Evolutionary conservation across 2,329 filamentous ascomycete species (phyloP).

Genomic region (Colletotrichum liriopes): DNA sequence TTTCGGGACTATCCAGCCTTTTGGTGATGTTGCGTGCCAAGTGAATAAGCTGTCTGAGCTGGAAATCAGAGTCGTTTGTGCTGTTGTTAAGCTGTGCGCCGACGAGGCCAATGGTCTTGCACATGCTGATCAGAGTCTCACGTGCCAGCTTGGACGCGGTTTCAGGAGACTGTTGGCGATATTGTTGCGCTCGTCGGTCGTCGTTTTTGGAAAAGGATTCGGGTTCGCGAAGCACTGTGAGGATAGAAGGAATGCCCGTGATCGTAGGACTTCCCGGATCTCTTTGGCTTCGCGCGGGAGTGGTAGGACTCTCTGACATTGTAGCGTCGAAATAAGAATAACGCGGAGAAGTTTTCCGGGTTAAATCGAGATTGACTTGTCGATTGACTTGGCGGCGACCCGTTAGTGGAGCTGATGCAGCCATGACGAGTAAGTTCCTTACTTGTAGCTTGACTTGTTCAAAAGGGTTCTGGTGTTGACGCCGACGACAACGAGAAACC

Average conservation of each 20-base stretch:
- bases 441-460: neutral
- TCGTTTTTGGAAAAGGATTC: constrained; percentile 33
- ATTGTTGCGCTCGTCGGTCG: constrained; percentile 26
- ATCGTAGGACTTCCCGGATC: constrained; percentile 34
- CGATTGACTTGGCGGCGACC: constrained; percentile 9
- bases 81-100: constrained; percentile 39
- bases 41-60: constrained; percentile 39
- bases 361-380: neutral
- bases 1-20: constrained; percentile 30
- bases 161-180: constrained; percentile 34
- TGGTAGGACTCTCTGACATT: constrained; percentile 38
- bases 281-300: constrained; percentile 9
- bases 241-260: constrained; percentile 37
- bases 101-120: constrained; percentile 36
- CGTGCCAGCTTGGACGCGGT: constrained; percentile 37
- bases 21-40: constrained; percentile 40
- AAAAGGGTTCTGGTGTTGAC: fast-evolving
- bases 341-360: neutral
- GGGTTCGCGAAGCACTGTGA: constrained; percentile 37
- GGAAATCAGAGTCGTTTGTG: constrained; percentile 41
- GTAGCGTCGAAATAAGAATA: neutral
- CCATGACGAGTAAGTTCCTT: neutral
- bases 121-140: constrained; percentile 40
- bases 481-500: too few species aligned
- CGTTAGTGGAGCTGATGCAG: neutral